A percentile compares a stretch with the other conserved stretches of the same genome.
Conservation (phyloP, 352 stramenopile species). For the Phytophthora tentaculata region DNA sequence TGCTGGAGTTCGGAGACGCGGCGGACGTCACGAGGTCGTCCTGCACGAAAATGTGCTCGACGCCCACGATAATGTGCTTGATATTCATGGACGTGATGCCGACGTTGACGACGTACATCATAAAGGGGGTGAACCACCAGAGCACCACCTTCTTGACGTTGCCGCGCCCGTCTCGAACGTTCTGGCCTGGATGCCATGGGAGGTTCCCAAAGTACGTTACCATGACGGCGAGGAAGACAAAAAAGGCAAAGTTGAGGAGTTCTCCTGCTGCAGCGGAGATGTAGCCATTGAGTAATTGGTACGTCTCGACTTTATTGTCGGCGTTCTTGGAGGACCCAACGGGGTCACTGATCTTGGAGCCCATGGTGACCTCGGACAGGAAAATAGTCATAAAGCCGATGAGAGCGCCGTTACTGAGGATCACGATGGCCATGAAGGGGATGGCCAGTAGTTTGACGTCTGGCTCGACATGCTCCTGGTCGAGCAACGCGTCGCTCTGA, state of each 20-base stretch:
- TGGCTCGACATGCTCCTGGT: constrained; percentile 21
- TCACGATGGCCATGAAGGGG: constrained; percentile 29
- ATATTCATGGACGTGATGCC: constrained; percentile 48
- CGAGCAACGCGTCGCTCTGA: constrained; percentile 11
- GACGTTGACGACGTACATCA: constrained; percentile 51
- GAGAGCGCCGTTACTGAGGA: constrained; percentile 29
- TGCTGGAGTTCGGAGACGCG: not conserved
- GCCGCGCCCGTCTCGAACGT: constrained; percentile 15
- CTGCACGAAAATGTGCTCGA: constrained; percentile 42
- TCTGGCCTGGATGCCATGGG: constrained; percentile 39
- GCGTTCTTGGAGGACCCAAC: constrained; percentile 42
- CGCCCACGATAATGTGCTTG: constrained; percentile 36
- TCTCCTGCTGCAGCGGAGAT: constrained; percentile 33
- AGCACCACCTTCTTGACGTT: constrained; percentile 39
- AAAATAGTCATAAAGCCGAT: constrained; percentile 40
- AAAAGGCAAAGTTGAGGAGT: constrained; percentile 36
- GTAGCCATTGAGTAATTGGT: constrained; percentile 48
- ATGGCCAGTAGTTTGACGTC: constrained; percentile 29
- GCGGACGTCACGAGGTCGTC: constrained; percentile 33
- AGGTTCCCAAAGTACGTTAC: constrained; percentile 46
- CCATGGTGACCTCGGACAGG: constrained; percentile 40
- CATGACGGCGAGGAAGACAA: constrained; percentile 51
- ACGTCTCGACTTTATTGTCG: constrained; percentile 39
- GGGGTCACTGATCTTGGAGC: constrained; percentile 32
- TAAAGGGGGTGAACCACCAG: constrained; percentile 39